These are phyloP conservation scores for Bruguiera hainesii DNA, from an alignment of 441 rosid species.

Conservation along the genomic window DNA sequence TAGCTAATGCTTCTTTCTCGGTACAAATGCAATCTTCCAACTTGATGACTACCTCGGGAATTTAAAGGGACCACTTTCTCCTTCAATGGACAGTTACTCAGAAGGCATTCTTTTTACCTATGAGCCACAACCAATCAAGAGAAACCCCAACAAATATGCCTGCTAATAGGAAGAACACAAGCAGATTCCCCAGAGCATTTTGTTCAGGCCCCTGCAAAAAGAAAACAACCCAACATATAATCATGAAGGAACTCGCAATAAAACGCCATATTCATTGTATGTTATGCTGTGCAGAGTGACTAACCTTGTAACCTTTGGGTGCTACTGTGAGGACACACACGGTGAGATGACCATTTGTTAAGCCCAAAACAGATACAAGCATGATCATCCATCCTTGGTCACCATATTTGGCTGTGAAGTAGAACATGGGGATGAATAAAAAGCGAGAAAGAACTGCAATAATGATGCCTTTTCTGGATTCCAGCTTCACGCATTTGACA, in stretches of 20 bases:
- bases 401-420: conserved; percentile 85
- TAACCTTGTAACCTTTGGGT: conserved; percentile 86
- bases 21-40: neutral
- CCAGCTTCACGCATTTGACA: conserved; percentile 49
- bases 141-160: conserved; percentile 72
- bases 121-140: conserved; percentile 89
- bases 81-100: conserved; percentile 12
- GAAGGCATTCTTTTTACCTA: conserved; percentile 56
- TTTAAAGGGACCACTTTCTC: neutral
- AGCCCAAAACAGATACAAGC: conserved; percentile 64
- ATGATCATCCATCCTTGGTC: conserved; percentile 89
- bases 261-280: neutral
- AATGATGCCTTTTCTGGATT: conserved; percentile 55
- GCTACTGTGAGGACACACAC: conserved; percentile 74
- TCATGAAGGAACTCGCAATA: neutral
- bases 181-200: conserved; percentile 79
- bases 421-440: conserved; percentile 66
- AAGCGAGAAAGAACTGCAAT: conserved; percentile 47
- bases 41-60: neutral
- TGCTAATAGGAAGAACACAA: conserved; percentile 53
- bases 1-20: neutral
- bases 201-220: conserved; percentile 75
- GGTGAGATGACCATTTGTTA: conserved; percentile 79
- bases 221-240: neutral
- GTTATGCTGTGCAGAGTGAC: neutral